A percentile compares a stretch with the other conserved stretches of the same genome.
These are phyloP conservation scores for Xerocomus spinulosus DNA, from an alignment of 768 basidiomycete species.

Conservation along the genomic window DNA sequence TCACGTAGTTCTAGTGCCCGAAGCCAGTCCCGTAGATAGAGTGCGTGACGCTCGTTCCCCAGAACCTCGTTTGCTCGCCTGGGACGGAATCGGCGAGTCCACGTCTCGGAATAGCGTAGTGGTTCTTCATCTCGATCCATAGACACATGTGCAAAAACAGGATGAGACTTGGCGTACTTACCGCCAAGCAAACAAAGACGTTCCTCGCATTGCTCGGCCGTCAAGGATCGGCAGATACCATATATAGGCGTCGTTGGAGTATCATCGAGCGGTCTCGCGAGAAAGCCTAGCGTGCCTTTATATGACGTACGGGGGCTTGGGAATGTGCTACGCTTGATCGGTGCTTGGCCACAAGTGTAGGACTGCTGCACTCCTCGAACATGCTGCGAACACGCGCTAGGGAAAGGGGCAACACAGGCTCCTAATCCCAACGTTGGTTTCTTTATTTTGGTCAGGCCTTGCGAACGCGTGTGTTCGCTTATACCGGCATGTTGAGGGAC, in stretches of 20 bases:
- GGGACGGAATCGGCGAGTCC: slow-evolving; percentile 77
- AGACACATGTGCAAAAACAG: slow-evolving; percentile 45
- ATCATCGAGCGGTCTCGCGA: slow-evolving; percentile 8
- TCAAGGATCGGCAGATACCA: slow-evolving; percentile 4
- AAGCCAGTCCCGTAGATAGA: slow-evolving; percentile 77
- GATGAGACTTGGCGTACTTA: slow-evolving; percentile 36
- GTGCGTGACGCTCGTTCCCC: slow-evolving; percentile 68
- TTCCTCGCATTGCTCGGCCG: slow-evolving; percentile 15
- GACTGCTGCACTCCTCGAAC: slow-evolving; percentile 52
- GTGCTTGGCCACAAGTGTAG: slow-evolving; percentile 21
- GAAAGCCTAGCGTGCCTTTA: slow-evolving; percentile 15
- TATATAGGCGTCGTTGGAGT: background rate
- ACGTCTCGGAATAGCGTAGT: slow-evolving; percentile 40
- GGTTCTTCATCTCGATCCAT: slow-evolving; percentile 9
- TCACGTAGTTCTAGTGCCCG: slow-evolving; percentile 58
- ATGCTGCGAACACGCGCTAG: slow-evolving; percentile 51
- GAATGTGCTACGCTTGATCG: slow-evolving; percentile 7
- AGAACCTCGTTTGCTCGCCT: slow-evolving; percentile 68
- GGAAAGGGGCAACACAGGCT: slow-evolving; percentile 42
- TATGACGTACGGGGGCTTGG: slow-evolving; percentile 1
- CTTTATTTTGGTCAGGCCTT: slow-evolving; percentile 4
- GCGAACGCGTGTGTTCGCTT: background rate
- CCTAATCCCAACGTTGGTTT: slow-evolving; percentile 2
- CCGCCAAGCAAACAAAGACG: slow-evolving; percentile 8
- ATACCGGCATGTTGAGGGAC: slow-evolving; percentile 4